Base-by-base conservation (phyloP, 2,329 filamentous ascomycete species). In the Ophiostoma quercus region DNA sequence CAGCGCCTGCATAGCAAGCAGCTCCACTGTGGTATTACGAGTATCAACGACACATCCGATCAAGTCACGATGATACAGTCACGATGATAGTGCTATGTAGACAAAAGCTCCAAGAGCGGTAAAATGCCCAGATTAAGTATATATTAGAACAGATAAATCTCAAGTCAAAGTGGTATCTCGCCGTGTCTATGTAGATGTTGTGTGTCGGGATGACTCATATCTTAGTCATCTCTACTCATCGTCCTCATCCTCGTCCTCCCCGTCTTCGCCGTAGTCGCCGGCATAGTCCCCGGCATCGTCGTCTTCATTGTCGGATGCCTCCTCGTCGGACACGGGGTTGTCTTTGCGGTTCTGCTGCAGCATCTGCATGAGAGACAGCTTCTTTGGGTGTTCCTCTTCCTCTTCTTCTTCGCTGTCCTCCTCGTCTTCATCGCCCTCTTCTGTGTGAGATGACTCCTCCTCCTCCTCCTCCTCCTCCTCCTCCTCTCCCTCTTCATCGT, bases 281-380 rank as follows among this genome's bases (percentile, higher is more conserved):
- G 62, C 32, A 22, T 41, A 39, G 6, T 65, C 34, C 19, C 8
- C 60, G 16, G 29, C 66, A 22, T 47, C 68, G 14, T 65, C 29
- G 14, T 62, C 51, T 7, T 68, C 68, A 1, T 67, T 57, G n/a
- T 37, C 3, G 3, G 51, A 43, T 6, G 67, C 43, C 1, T 68
- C 62, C 2, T 68, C 69, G n/a, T 43, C 60, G 29, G 68, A 37
- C 3, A 69, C 34, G 1, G 68, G 69, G 5, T 71, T 71, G 14
- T 68, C 16, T 8, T 34, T 4, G 34, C 70, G 69, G 25, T 41
- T 39, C 19, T 66, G 39, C 39, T 62, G 67, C 68, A 73, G 67
- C 12, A 54, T 47, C 41, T 73, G 67, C 11, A 67, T 68, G 25
- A 72, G 66, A n/a, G 68, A 71, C 14, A 73, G 34, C n/a, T 65